phyloP scores from a whole-genome alignment of 148 eudicot genomes.

The Drosera capensis region DNA sequence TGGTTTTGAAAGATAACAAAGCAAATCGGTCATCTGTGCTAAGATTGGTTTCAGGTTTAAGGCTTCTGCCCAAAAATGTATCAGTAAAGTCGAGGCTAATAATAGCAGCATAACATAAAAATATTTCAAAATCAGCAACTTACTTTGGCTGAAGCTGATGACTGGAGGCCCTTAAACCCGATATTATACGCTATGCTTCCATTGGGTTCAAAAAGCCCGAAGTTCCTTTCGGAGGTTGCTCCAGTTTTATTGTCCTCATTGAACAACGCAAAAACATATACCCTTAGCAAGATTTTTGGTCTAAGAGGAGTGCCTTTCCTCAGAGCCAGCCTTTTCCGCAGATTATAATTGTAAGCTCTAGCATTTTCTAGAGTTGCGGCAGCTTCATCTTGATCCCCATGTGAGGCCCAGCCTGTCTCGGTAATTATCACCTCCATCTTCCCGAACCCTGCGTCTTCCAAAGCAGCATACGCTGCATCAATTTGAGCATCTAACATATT shows the following conservation, averaged over 20 bases:
- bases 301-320: conserved; percentile 68
- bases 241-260: conserved; percentile 67
- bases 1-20: too few relatives aligned
- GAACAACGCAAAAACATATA: conserved; percentile 61
- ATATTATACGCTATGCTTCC: conserved; percentile 54
- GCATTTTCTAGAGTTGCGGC: conserved; percentile 65
- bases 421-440: conserved; percentile 76
- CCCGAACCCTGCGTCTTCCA: conserved; percentile 49
- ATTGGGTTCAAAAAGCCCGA: conserved; percentile 67
- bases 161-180: conserved; percentile 45
- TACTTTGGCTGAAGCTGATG: conserved; percentile 39
- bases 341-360: conserved; percentile 52
- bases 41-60: too few relatives aligned
- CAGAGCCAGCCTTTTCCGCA: conserved; percentile 68
- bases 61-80: too few relatives aligned
- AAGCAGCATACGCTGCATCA: conserved; percentile 78
- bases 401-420: conserved; percentile 91
- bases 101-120: too few relatives aligned
- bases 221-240: conserved; percentile 60
- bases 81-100: too few relatives aligned
- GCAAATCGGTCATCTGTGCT: too few relatives aligned
- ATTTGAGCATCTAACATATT: conserved; percentile 79
- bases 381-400: conserved; percentile 56
- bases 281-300: conserved; percentile 46
- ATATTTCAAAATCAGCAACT: too few relatives aligned